Evolutionary conservation across 2,329 filamentous ascomycete species (phyloP).

Genomic region (Arachnopeziza araneosa): DNA sequence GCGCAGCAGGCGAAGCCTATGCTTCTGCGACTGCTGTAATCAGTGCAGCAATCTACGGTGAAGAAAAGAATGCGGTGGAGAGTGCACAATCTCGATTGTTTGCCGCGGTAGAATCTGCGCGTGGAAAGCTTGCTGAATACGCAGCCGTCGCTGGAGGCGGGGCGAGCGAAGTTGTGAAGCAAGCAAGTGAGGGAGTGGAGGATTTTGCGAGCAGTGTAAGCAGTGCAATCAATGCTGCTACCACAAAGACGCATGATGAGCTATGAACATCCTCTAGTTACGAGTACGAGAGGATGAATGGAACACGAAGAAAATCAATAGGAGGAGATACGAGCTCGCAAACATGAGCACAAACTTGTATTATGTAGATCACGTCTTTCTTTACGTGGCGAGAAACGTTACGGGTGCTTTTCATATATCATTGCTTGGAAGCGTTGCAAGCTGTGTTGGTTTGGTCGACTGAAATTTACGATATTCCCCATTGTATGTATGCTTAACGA

Average conservation of each 20-base stretch:
- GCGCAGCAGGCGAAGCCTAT: constrained; percentile 14
- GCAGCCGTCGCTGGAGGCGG: constrained; percentile 26
- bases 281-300: neutral
- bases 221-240: constrained; percentile 35
- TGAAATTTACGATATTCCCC: neutral
- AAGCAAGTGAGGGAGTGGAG: constrained; percentile 37
- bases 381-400: neutral
- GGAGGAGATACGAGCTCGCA: neutral
- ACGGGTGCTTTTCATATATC: neutral
- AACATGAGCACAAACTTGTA: neutral
- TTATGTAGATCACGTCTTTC: neutral
- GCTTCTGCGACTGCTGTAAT: constrained; percentile 17
- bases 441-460: neutral
- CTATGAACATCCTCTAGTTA: constrained; percentile 33
- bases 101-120: constrained; percentile 26
- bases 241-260: constrained; percentile 45
- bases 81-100: constrained; percentile 26
- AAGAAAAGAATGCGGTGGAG: constrained; percentile 26
- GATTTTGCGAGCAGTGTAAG: constrained; percentile 42
- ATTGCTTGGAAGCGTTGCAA: neutral
- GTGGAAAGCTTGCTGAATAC: constrained; percentile 24
- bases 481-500: neutral
- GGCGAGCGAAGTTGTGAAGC: constrained; percentile 32
- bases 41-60: constrained; percentile 22
- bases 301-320: neutral